Evolutionary conservation across 1,284 basidiomycete genomes (phyloP), one percentile per base, ranked within the genome.

Genomic region (Papiliotrema nemorosa): DNA sequence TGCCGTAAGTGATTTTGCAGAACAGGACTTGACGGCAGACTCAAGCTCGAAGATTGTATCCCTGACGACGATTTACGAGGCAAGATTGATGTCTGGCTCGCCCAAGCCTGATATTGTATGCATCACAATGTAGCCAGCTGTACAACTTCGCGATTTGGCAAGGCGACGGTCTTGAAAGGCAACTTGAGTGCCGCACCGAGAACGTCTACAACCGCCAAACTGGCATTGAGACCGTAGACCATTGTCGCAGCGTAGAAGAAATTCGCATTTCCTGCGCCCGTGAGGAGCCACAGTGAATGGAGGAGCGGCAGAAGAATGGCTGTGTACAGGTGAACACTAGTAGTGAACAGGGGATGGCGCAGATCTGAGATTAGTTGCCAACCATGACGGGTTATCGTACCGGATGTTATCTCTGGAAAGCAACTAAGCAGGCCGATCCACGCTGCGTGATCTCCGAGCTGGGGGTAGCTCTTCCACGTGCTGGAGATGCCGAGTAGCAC

Each of bases 231-330:
- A 0, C 88, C 91, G 73, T 93, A 93, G 4, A 98, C 93, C 59
- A 97, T 79, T 2, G 90, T 97, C 4, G 87, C 86, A 0, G 94
- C 94, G 67, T 97, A 98, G 77, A 90, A 97, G 76, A 98, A 99
- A 71, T 98, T 98, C 39, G 94, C 92, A 66, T 98, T 98, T 1
- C 92, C 94, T 5, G 91, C 90, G 0, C 92, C 93, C 44, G 91
- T 87, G 7, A 80, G 79, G 4, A 97, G 81, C 94, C 96, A 98
- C 3, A 97, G 78, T 54, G 90, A 82, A 65, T 96, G 84, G 72
- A 98, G 93, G 16, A 96, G 79, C 0, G 92, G 93, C 50, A 97
- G 81, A 10, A 98, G 84, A 21, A 92, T 80, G 0, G 84, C 79
- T 0, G 93, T 84, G 67, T 97, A 92, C 1, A 90, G 77, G 59